phyloP scores from a whole-genome alignment of 371 early-diverging fungal species.

The Mortierella sp. region DNA sequence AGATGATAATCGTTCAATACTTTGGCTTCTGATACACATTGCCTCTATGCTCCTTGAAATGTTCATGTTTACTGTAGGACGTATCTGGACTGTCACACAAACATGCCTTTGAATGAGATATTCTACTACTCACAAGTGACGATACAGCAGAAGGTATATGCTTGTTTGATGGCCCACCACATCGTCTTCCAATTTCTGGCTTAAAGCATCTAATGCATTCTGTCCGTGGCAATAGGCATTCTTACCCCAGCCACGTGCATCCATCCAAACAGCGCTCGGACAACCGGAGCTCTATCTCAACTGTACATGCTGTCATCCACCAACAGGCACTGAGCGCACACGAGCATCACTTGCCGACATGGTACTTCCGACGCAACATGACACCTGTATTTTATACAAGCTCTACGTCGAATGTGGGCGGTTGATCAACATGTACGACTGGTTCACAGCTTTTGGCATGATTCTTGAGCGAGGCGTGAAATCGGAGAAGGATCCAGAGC shows the following conservation, averaged over 20 bases:
- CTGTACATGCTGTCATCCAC: slow-evolving; percentile 75
- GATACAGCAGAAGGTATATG: slow-evolving; percentile 75
- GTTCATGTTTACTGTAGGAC: slow-evolving; percentile 48
- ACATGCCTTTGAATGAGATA: slow-evolving; percentile 74
- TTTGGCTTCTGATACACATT: too few relatives aligned
- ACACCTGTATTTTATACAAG: slow-evolving; percentile 87
- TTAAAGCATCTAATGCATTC: too few relatives aligned
- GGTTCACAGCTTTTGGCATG: slow-evolving; percentile 85
- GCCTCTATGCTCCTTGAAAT: too few relatives aligned
- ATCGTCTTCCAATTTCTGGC: too few relatives aligned
- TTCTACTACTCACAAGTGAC: slow-evolving; percentile 77
- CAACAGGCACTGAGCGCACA: slow-evolving; percentile 24
- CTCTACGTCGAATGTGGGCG: slow-evolving; percentile 92
- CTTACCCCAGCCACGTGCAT: slow-evolving; percentile 84
- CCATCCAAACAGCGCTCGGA: slow-evolving; percentile 85
- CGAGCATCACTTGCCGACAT: slow-evolving; percentile 54
- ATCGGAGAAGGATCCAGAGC: background rate
- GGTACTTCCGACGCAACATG: slow-evolving; percentile 74
- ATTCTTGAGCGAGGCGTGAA: slow-evolving; percentile 63
- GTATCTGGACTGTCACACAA: slow-evolving; percentile 65
- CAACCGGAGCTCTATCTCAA: slow-evolving; percentile 80
- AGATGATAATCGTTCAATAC: too few relatives aligned
- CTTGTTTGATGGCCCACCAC: too few relatives aligned
- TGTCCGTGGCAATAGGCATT: slow-evolving; percentile 66
- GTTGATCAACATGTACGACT: slow-evolving; percentile 93